Evolutionary conservation across 2,329 filamentous ascomycete genomes (phyloP).

Genomic region (Shiraia bambusicola): DNA sequence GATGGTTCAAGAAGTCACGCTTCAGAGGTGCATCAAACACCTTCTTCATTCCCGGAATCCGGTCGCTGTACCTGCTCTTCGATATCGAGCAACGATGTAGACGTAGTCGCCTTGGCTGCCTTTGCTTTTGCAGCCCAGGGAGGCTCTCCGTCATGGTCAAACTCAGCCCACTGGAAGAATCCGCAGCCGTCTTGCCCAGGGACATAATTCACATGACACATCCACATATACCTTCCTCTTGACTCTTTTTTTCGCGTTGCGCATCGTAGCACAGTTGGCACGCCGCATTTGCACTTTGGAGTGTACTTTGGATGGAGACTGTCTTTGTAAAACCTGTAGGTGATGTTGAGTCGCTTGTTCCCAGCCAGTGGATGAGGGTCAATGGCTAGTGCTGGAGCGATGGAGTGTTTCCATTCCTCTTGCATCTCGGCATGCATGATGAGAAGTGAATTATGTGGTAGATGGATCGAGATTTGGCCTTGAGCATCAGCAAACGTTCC

Average conservation of each 20-base stretch:
- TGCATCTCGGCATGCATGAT: conserved; percentile 99
- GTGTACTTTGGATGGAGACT: conserved; percentile 76
- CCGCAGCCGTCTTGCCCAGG: conserved; percentile 58
- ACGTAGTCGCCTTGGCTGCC: not conserved
- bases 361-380: conserved; percentile 82
- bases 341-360: conserved; percentile 85
- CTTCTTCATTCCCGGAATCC: too few relatives aligned
- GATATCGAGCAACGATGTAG: too few relatives aligned
- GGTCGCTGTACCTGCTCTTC: too few relatives aligned
- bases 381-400: conserved; percentile 72
- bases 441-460: conserved; percentile 90
- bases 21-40: too few relatives aligned
- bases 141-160: conserved; percentile 74
- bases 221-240: conserved; percentile 85
- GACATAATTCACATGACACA: conserved; percentile 78
- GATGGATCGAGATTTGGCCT: conserved; percentile 88
- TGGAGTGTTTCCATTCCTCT: conserved; percentile 91
- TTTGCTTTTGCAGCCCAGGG: conserved; percentile 51
- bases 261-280: conserved; percentile 70
- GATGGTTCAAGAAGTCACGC: too few relatives aligned
- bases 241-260: conserved; percentile 78
- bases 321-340: conserved; percentile 82
- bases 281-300: conserved; percentile 73
- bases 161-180: conserved; percentile 37
- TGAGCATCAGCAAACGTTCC: conserved; percentile 59